phyloP scores from a whole-genome alignment of 345 rosid genomes.

The Lenwebbia sp. region DNA sequence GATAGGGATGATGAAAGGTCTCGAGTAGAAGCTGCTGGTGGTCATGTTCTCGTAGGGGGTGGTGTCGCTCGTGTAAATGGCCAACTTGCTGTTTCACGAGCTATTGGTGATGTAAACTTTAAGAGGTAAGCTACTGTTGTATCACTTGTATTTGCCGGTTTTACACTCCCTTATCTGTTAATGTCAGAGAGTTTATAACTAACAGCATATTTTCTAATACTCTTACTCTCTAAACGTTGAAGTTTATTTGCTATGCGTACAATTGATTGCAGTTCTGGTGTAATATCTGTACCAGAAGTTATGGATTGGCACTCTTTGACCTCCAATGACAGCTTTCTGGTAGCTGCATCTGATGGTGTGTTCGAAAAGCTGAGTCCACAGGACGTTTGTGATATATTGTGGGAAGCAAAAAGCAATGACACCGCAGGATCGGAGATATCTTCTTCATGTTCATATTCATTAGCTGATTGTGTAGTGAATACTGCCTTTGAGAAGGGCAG shows the following conservation, averaged over 20 bases:
- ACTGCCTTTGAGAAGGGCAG: slow-evolving; percentile 73
- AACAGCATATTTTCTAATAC: not conserved
- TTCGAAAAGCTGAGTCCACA: slow-evolving; percentile 72
- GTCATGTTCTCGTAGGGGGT: slow-evolving; percentile 69
- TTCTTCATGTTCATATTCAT: slow-evolving; percentile 55
- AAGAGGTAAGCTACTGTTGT: slow-evolving; percentile 29
- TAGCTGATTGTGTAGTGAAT: slow-evolving; percentile 76
- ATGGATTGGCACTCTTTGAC: slow-evolving; percentile 65
- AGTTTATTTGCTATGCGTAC: not conserved
- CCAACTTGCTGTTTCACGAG: slow-evolving; percentile 78
- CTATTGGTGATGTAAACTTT: slow-evolving; percentile 68
- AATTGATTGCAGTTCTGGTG: slow-evolving; percentile 51
- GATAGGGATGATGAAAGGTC: slow-evolving; percentile 81
- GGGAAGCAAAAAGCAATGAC: slow-evolving; percentile 42
- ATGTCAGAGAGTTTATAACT: not conserved
- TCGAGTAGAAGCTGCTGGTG: slow-evolving; percentile 89
- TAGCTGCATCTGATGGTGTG: slow-evolving; percentile 93
- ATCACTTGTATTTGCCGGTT: not conserved
- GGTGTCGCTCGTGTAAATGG: slow-evolving; percentile 87
- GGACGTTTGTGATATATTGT: slow-evolving; percentile 71
- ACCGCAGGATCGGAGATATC: slow-evolving; percentile 26
- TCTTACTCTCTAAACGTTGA: not conserved
- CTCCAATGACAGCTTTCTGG: slow-evolving; percentile 71
- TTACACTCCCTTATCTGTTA: not conserved
- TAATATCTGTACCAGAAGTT: slow-evolving; percentile 84